A percentile compares a stretch with the other conserved stretches of the same genome.
Conservation (phyloP, 179 eudicot species). For the Heliamphora pulchella region DNA sequence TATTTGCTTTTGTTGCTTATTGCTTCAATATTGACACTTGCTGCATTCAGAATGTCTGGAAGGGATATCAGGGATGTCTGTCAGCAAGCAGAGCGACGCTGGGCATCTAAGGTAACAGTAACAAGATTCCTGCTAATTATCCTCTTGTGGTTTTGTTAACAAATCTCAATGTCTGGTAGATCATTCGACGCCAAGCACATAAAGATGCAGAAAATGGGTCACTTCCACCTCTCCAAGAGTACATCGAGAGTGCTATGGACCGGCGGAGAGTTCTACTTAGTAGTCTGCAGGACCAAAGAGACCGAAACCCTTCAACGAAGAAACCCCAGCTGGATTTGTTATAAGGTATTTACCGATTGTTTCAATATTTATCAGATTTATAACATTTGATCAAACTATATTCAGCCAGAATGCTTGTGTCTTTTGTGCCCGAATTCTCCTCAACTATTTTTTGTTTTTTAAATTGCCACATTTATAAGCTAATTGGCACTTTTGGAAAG, state of each 20-base stretch:
- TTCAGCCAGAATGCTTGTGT: not conserved
- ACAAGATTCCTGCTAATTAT: conserved; percentile 9
- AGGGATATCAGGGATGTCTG: conserved; percentile 87
- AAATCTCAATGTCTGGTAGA: conserved; percentile 26
- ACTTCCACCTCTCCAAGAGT: conserved; percentile 72
- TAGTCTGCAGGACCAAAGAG: conserved; percentile 36
- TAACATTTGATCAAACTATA: not conserved
- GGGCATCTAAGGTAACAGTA: conserved; percentile 87
- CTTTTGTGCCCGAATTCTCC: not conserved
- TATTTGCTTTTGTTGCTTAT: conserved; percentile 2
- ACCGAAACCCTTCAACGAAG: conserved; percentile 24
- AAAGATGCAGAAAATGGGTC: conserved; percentile 36
- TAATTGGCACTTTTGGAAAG: conserved; percentile 1
- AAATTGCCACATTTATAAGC: not conserved
- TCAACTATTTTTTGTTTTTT: no score
- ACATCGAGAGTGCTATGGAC: conserved; percentile 51
- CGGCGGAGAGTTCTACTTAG: conserved; percentile 42
- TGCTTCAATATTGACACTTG: not conserved
- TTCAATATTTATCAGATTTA: not conserved
- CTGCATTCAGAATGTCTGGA: conserved; percentile 70
- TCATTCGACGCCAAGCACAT: conserved; percentile 61
- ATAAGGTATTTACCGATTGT: conserved; percentile 15
- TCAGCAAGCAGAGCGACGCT: conserved; percentile 92
- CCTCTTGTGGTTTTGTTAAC: not conserved
- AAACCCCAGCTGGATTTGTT: conserved; percentile 49